Base-by-base conservation (phyloP, 1,139 yeast genomes). In the Zygosaccharomyces sapae region DNA sequence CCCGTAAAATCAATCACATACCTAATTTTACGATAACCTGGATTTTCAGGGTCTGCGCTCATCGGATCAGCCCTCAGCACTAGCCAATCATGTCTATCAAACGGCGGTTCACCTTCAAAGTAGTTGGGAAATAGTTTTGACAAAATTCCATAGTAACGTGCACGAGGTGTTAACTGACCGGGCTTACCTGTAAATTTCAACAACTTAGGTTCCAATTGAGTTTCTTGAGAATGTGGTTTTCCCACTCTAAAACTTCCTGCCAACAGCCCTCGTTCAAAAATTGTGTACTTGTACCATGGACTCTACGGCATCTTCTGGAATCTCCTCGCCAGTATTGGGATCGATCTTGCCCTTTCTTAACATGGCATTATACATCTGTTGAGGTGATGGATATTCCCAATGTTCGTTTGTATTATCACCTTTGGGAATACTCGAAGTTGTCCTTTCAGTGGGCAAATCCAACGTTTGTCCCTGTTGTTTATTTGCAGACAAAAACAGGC, bases 361-460 rank as follows among this genome's bases (percentile, higher is more conserved):
- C 97, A 92, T 92, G 22, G 99, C 99, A 63, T 90, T 90, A 55
- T 89, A 81, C 98, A 92, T 94, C 66, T 92, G 98, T 67, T 92
- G 98, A 1, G 99, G 98, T 2, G 96, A 88, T 1, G 99, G 99
- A 65, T 94, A 92, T 67, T 92, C 98, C 99, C 99, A 92, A 41
- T 83, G 80, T 41, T 65, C 66, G 29, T 45, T 44, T 0, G 95
- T 90, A n/a, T 68, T 63, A 33, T 75, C 79, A 22, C 97, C 97
- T 55, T 88, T 77, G 18, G 99, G 98, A 49, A 92, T 92, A 3
- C 89, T 71, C 9, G 96, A 87, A 38, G 83, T 68, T 3, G 95
- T 85, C 59, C 97, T 79, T 46, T 84, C 86, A 0, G 94, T 86
- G 5, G 97, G 89, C 37, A 92, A 73, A 30, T 77, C 79, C 42